Evolutionary conservation across 768 basidiomycete genomes (phyloP).

Genomic region (Phlebiopsis flavidoalba): DNA sequence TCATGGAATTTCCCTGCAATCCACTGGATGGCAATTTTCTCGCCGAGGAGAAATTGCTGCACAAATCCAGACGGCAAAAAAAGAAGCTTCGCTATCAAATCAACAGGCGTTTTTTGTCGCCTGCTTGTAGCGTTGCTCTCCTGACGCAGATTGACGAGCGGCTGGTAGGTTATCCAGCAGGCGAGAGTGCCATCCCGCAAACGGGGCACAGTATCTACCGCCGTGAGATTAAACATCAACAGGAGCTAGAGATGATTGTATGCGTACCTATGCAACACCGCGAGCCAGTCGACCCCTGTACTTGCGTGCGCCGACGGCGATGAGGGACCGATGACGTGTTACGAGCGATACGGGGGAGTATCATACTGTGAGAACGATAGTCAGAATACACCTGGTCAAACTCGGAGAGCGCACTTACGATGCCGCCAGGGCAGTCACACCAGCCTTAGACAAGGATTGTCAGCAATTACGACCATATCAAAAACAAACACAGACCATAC

Average conservation of each 20-base stretch:
- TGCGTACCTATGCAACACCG: slow-evolving; percentile 52
- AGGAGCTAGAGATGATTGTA: neutral
- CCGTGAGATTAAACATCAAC: neutral
- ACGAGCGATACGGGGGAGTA: slow-evolving; percentile 50
- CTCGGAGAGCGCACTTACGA: slow-evolving; percentile 39
- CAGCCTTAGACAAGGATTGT: slow-evolving; percentile 51
- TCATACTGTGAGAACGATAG: slow-evolving; percentile 13
- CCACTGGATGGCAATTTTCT: slow-evolving; percentile 85
- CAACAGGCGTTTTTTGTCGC: slow-evolving; percentile 36
- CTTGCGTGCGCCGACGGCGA: slow-evolving; percentile 63
- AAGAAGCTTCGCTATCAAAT: slow-evolving; percentile 57
- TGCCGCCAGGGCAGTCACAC: slow-evolving; percentile 69
- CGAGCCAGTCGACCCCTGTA: slow-evolving; percentile 84
- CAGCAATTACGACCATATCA: neutral
- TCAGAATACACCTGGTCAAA: neutral
- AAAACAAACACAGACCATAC: slow-evolving; percentile 32
- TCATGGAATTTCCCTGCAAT: slow-evolving; percentile 83
- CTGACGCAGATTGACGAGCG: slow-evolving; percentile 51
- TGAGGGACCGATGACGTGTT: slow-evolving; percentile 66
- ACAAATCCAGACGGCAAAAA: slow-evolving; percentile 71
- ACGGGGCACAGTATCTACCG: slow-evolving; percentile 52
- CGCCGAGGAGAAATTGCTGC: slow-evolving; percentile 57
- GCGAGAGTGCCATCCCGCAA: slow-evolving; percentile 62
- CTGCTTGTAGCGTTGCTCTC: slow-evolving; percentile 19
- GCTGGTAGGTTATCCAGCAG: slow-evolving; percentile 70